Conservation (phyloP, 495 filamentous ascomycete species). For the Pyronema omphalodes region DNA sequence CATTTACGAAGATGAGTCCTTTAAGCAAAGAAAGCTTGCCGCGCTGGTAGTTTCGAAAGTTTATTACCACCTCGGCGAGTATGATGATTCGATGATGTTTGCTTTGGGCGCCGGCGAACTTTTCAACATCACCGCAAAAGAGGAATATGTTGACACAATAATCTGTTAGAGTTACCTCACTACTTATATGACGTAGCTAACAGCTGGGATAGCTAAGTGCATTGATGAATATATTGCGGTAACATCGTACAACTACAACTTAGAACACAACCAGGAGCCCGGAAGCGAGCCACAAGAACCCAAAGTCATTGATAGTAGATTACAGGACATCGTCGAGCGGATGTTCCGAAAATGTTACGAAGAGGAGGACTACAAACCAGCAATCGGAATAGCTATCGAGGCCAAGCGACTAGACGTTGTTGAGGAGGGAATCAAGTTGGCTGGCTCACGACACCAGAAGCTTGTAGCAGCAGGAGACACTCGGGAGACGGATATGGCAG, state of each 20-base stretch:
- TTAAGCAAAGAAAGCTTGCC: constrained; percentile 84
- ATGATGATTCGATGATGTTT: constrained; percentile 98
- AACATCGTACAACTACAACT: constrained; percentile 17
- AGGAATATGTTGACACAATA: constrained; percentile 98
- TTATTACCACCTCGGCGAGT: constrained; percentile 96
- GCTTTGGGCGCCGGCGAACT: constrained; percentile 87
- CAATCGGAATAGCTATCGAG: constrained; percentile 96
- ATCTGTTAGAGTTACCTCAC: constrained; percentile 36
- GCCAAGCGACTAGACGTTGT: constrained; percentile 84
- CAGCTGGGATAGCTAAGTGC: constrained; percentile 48
- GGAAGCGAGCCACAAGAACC: neutral
- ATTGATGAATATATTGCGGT: constrained; percentile 92
- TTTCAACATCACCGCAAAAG: constrained; percentile 75
- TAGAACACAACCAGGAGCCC: neutral
- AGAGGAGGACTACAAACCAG: constrained; percentile 78
- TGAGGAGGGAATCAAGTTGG: constrained; percentile 61
- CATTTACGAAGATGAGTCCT: constrained; percentile 88
- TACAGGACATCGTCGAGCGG: constrained; percentile 67
- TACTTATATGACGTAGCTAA: neutral
- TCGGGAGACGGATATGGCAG: constrained; percentile 39
- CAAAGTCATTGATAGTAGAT: constrained; percentile 21
- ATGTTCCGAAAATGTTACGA: constrained; percentile 82
- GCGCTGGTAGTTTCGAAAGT: constrained; percentile 92
- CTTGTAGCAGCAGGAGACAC: constrained; percentile 36
- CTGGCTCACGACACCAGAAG: constrained; percentile 64